phyloP scores from a whole-genome alignment of 495 filamentous ascomycete genomes.

The Lophiostoma macrostomum region DNA sequence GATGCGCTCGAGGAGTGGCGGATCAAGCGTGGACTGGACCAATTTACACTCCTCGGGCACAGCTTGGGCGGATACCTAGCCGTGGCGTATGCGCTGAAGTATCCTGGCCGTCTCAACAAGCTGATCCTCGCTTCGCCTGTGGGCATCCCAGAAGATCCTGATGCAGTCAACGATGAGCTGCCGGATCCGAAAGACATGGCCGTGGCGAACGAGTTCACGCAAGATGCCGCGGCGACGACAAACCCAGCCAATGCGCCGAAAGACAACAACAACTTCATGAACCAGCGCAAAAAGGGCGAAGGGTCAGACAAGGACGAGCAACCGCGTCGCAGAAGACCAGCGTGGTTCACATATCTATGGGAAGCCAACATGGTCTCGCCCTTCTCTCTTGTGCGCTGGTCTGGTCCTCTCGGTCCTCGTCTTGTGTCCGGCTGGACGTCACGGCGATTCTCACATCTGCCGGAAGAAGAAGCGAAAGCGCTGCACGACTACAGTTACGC shows the following conservation, averaged over 20 bases:
- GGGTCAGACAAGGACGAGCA: slow-evolving; percentile 37
- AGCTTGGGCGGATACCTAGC: slow-evolving; percentile 92
- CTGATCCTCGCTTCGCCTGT: slow-evolving; percentile 92
- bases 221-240: slow-evolving; percentile 63
- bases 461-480: slow-evolving; percentile 72
- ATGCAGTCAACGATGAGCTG: slow-evolving; percentile 77
- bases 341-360: slow-evolving; percentile 90
- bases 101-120: slow-evolving; percentile 90
- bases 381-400: slow-evolving; percentile 82
- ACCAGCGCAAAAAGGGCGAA: slow-evolving; percentile 46
- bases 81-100: slow-evolving; percentile 92
- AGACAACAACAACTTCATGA: slow-evolving; percentile 60
- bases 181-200: slow-evolving; percentile 70
- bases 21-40: slow-evolving; percentile 78
- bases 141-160: slow-evolving; percentile 92
- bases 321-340: slow-evolving; percentile 65
- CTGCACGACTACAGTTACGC: slow-evolving; percentile 91
- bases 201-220: slow-evolving; percentile 67
- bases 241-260: slow-evolving; percentile 33
- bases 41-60: slow-evolving; percentile 90
- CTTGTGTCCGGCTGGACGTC: slow-evolving; percentile 94
- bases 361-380: slow-evolving; percentile 89
- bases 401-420: slow-evolving; percentile 87
- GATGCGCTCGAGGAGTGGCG: slow-evolving; percentile 97
- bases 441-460: slow-evolving; percentile 85